phyloP scores from a whole-genome alignment of 2,329 filamentous ascomycete species.

The Chrysoporthe cubensis region DNA sequence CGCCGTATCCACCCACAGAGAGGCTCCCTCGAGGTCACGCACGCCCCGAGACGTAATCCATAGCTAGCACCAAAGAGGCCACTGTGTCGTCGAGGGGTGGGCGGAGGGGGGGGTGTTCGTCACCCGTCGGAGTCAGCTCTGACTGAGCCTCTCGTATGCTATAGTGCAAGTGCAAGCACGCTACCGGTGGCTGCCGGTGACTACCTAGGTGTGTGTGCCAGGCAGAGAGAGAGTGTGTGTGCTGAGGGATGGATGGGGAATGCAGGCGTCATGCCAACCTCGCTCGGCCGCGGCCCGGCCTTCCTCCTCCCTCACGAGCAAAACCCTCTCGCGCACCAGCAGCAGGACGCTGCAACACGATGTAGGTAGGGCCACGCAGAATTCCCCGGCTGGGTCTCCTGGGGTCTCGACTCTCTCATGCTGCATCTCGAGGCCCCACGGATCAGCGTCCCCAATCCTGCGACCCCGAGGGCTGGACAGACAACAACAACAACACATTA shows the following conservation, averaged over 20 bases:
- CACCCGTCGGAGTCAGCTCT: background rate
- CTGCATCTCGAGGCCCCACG: background rate
- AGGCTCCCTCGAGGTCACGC: conserved; percentile 5
- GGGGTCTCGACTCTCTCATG: background rate
- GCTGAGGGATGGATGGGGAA: background rate
- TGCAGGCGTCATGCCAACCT: conserved; percentile 1
- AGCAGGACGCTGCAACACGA: background rate
- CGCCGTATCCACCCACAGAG: background rate
- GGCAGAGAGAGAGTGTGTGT: too few species aligned
- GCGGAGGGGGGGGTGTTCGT: background rate
- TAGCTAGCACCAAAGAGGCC: background rate
- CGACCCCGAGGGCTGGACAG: background rate
- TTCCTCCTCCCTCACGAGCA: background rate
- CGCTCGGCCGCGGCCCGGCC: background rate
- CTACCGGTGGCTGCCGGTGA: too few species aligned
- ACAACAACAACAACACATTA: background rate
- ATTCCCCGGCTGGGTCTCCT: conserved; percentile 1
- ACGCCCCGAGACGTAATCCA: background rate
- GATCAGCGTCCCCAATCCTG: background rate
- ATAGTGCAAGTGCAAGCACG: background rate
- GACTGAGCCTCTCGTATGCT: background rate
- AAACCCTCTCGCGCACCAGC: too few species aligned
- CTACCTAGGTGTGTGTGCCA: too few species aligned
- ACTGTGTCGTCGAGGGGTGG: background rate
- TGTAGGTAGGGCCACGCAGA: background rate